Conservation (phyloP, 371 early-diverging fungal species). For the Mucor lusitanicus region DNA sequence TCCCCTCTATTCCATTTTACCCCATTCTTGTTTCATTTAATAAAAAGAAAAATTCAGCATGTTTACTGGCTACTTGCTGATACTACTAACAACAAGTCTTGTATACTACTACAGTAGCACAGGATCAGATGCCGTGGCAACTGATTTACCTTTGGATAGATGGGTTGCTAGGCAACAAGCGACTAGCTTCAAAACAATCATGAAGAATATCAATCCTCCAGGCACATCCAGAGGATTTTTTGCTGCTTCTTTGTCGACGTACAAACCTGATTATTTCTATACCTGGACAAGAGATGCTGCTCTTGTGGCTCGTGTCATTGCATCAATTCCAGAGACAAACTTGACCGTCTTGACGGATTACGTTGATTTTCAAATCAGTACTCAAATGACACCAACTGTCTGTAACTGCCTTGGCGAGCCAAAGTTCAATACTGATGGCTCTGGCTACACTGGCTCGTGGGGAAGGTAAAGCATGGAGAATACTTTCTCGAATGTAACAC, state of each 20-base stretch:
- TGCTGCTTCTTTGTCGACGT: conserved; percentile 41
- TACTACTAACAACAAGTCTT: background rate
- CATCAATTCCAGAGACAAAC: conserved; percentile 17
- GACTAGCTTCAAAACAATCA: conserved; percentile 27
- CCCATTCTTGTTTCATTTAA: background rate
- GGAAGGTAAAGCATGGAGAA: conserved; percentile 38
- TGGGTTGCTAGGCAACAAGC: conserved; percentile 28
- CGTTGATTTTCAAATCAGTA: conserved; percentile 34
- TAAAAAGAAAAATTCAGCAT: background rate
- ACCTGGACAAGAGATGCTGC: conserved; percentile 79
- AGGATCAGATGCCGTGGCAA: background rate
- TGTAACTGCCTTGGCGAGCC: conserved; percentile 73
- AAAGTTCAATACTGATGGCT: conserved; percentile 70
- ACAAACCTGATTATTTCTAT: conserved; percentile 75
- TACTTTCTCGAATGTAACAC: background rate
- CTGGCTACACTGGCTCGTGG: conserved; percentile 58
- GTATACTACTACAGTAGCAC: background rate
- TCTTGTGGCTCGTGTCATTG: conserved; percentile 55
- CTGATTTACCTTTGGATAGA: background rate
- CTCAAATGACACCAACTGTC: conserved; percentile 23
- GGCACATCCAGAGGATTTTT: conserved; percentile 37
- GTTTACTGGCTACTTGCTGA: background rate
- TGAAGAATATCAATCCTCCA: conserved; percentile 39
- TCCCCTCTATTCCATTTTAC: too few species aligned
- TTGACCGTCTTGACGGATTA: conserved; percentile 32